Percentiles rank a stretch among this genome's conserved stretches.
phyloP scores from a whole-genome alignment of 345 rosid genomes.

The Pelargonium nanum region DNA sequence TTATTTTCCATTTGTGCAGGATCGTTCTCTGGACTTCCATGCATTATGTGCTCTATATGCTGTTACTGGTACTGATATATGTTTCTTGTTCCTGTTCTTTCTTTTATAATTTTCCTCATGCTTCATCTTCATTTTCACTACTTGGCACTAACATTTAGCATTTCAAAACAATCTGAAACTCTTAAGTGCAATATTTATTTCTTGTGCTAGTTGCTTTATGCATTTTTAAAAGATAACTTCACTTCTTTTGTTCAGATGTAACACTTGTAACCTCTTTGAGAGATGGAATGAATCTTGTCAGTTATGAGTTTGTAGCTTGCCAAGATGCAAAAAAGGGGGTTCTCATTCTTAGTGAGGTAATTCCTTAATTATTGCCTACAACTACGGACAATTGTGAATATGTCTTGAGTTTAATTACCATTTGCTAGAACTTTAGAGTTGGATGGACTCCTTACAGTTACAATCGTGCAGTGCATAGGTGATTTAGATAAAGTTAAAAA shows the following conservation, averaged over 20 bases:
- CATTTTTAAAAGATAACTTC: background rate
- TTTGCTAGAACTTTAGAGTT: background rate
- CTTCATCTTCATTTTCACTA: background rate
- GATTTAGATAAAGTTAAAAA: background rate
- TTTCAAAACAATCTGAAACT: no score
- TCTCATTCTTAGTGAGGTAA: slow-evolving; percentile 98
- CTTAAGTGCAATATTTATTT: background rate
- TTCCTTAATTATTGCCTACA: slow-evolving; percentile 7
- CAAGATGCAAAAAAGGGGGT: slow-evolving; percentile 96
- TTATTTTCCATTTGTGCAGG: slow-evolving; percentile 39
- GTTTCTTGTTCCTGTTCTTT: slow-evolving; percentile 3
- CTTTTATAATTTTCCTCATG: background rate
- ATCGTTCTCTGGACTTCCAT: slow-evolving; percentile 85
- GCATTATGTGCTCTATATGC: slow-evolving; percentile 88
- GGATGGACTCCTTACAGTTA: no score
- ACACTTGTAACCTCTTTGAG: slow-evolving; percentile 95
- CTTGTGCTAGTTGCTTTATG: background rate
- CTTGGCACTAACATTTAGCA: background rate
- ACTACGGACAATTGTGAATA: background rate
- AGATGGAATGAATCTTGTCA: slow-evolving; percentile 99
- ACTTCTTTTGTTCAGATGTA: slow-evolving; percentile 46
- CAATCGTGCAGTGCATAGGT: no score
- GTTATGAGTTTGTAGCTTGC: slow-evolving; percentile 98
- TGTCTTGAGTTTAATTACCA: background rate
- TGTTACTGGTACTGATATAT: slow-evolving; percentile 65